Conservation (phyloP, 139 green algal genomes). For the Asterochloris erici region DNA sequence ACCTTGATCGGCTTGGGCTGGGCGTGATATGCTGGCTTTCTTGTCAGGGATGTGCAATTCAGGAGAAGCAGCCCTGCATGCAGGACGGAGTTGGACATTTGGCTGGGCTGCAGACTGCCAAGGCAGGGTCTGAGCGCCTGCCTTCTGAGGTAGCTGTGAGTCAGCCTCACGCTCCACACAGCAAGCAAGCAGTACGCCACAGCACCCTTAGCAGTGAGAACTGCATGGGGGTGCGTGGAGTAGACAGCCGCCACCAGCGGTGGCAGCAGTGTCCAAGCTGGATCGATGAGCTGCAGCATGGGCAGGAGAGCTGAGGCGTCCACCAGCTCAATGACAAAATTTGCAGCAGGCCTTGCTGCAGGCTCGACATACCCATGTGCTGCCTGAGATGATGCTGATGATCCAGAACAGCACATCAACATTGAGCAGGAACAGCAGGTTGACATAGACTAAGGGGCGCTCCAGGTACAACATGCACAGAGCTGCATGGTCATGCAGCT, state of each 20-base stretch:
- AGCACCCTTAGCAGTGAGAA: slow-evolving; percentile 8
- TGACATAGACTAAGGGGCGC: neutral
- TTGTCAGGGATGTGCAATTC: neutral
- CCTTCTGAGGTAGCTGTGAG: slow-evolving; percentile 67
- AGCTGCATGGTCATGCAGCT: too few relatives aligned
- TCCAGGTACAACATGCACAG: too few relatives aligned
- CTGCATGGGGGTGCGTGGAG: slow-evolving; percentile 29
- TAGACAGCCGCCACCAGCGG: slow-evolving; percentile 52
- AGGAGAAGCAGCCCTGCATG: neutral
- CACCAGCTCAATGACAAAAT: too few relatives aligned
- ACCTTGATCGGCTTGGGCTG: neutral
- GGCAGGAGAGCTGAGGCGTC: neutral
- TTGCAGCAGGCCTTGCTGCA: neutral
- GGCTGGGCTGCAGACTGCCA: neutral
- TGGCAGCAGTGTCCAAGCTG: slow-evolving; percentile 67
- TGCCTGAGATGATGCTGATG: slow-evolving; percentile 42
- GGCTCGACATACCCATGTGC: slow-evolving; percentile 34
- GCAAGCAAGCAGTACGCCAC: slow-evolving; percentile 33
- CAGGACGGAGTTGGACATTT: neutral
- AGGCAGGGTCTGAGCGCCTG: neutral
- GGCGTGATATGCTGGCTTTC: neutral
- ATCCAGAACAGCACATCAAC: slow-evolving; percentile 32
- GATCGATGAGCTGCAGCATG: slow-evolving; percentile 50
- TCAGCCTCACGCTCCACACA: slow-evolving; percentile 53
- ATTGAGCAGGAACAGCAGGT: slow-evolving; percentile 1